phyloP scores from a whole-genome alignment of 371 early-diverging fungal species.

The Umbelopsis sp. region DNA sequence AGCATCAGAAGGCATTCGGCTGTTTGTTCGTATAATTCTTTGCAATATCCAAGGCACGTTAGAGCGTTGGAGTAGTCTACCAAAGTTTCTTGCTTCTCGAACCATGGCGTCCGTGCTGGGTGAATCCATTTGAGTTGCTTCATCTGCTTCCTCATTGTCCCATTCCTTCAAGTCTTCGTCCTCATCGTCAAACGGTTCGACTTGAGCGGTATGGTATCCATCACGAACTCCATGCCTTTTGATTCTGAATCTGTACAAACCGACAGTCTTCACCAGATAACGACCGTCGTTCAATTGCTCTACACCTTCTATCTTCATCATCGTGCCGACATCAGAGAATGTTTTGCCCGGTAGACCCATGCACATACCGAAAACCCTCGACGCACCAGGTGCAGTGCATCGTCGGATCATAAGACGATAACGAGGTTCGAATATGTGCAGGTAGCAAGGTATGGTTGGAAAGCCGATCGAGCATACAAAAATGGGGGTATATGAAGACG shows the following conservation, averaged over 20 bases:
- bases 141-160: not conserved
- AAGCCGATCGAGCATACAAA: slow-evolving; percentile 67
- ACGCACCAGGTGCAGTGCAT: slow-evolving; percentile 47
- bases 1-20: slow-evolving; percentile 6
- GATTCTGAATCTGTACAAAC: slow-evolving; percentile 40
- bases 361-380: slow-evolving; percentile 65
- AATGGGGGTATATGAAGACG: slow-evolving; percentile 45
- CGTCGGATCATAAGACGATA: slow-evolving; percentile 66
- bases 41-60: slow-evolving; percentile 16
- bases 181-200: slow-evolving; percentile 53
- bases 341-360: slow-evolving; percentile 25
- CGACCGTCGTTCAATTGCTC: slow-evolving; percentile 52
- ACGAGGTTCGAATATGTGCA: slow-evolving; percentile 69
- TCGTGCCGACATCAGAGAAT: slow-evolving; percentile 50
- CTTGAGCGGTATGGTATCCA: slow-evolving; percentile 44
- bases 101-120: not conserved
- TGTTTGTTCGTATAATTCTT: not conserved
- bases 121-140: not conserved
- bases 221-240: slow-evolving; percentile 28
- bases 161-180: slow-evolving; percentile 1
- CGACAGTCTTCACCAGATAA: slow-evolving; percentile 43
- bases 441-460: slow-evolving; percentile 63
- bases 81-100: not conserved
- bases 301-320: slow-evolving; percentile 44
- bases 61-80: not conserved